These are phyloP conservation scores for Colletotrichum phormii DNA, from an alignment of 2,329 filamentous ascomycete genomes.

Conservation along the genomic window DNA sequence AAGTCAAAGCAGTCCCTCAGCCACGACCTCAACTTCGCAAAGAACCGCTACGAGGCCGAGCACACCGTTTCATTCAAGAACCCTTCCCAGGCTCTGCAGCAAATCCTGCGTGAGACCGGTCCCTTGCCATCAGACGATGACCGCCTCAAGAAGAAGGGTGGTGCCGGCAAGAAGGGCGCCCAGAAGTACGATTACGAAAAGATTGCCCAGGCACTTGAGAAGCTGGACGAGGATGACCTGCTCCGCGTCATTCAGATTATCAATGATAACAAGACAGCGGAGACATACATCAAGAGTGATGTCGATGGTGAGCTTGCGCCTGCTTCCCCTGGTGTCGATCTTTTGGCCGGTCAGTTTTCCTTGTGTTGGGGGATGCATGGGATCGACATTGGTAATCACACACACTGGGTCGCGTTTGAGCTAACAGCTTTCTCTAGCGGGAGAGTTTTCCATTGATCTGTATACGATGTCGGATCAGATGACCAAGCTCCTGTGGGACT, in stretches of 20 bases:
- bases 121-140: slow-evolving; percentile 83
- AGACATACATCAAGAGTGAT: slow-evolving; percentile 98
- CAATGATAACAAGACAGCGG: slow-evolving; percentile 93
- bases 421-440: slow-evolving; percentile 65
- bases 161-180: slow-evolving; percentile 83
- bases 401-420: slow-evolving; percentile 42
- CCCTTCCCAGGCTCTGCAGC: slow-evolving; percentile 86
- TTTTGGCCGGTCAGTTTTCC: slow-evolving; percentile 36
- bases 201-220: slow-evolving; percentile 90
- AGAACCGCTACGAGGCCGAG: slow-evolving; percentile 83
- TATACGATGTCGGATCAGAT: slow-evolving; percentile 94
- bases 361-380: slow-evolving; percentile 18
- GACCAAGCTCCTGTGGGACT: slow-evolving; percentile 96
- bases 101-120: slow-evolving; percentile 84
- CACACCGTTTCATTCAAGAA: slow-evolving; percentile 91
- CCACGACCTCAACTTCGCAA: slow-evolving; percentile 93
- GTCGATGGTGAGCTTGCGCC: slow-evolving; percentile 79
- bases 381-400: slow-evolving; percentile 7
- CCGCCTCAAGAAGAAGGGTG: slow-evolving; percentile 67
- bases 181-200: slow-evolving; percentile 90
- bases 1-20: slow-evolving; percentile 85
- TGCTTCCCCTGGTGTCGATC: slow-evolving; percentile 32
- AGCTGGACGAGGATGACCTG: slow-evolving; percentile 91
- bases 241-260: slow-evolving; percentile 97
- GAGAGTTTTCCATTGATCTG: slow-evolving; percentile 97